Evolutionary conservation across 1,284 basidiomycete genomes (phyloP), one percentile per base, ranked within the genome.

Genomic region (Heterobasidion annosum): DNA sequence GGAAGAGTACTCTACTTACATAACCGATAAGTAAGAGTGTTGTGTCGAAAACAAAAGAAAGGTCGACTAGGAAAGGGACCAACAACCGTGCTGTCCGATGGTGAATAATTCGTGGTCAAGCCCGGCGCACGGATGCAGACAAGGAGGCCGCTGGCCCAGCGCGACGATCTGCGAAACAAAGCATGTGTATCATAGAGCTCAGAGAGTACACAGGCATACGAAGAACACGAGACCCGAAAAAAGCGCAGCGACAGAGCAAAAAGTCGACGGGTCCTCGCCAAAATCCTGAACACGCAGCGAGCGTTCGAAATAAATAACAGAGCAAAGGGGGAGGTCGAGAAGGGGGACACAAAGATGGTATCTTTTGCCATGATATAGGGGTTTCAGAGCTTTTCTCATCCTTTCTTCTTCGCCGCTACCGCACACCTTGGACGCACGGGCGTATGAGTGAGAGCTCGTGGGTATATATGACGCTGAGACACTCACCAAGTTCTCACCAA

Each of bases 401-500:
- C 18, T 10, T 16, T 19, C 9, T 32, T 47, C 15, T 47, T 32
- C 9, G 12, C 45, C 9, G 12, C 45, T 19, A 32, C 10, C 25
- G 10, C 18, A 5, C 45, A 47, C 18, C 25, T 16, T 13, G 37
- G 37, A 3, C 12, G 12, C 9, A 47, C 18, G 48, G 32, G 33
- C 10, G 12, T 6, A 32, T 34, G 25, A 50, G 33, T 34, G 25
- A 50, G 4, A 16, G 16, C 9, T 50, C 16, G 25, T 19, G 34
- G n/a, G 8, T 33, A 34, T 34, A 42, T 25, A 19, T 40, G n/a
- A n/a, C 4, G 12, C 37, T 8, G 13, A 19, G 4, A 48, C 70
- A 87, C 84, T 83, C 34, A 52, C 54, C 54, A 51, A 45, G 34
- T 34, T 32, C 35, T 60, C 51, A 61, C 60, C 60, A 88, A 64